Evolutionary conservation across 2,329 filamentous ascomycete species (phyloP).

Genomic region (Dactylellina parvicollis): DNA sequence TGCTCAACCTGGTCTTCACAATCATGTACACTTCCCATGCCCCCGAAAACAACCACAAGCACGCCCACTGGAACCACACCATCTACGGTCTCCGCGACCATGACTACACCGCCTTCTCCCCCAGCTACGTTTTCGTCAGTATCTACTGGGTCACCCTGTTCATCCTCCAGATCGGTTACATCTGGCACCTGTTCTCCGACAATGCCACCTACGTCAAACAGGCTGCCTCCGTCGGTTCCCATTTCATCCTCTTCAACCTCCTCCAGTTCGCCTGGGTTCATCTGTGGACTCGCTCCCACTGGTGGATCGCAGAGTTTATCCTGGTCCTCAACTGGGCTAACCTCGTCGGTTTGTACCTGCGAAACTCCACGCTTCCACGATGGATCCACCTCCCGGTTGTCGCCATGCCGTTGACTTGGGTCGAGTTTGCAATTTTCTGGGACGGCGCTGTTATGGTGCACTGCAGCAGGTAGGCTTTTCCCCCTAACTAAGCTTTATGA

Average conservation of each 20-base stretch:
- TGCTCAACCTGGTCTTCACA: slow-evolving; percentile 75
- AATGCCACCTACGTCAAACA: slow-evolving; percentile 72
- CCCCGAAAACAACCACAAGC: slow-evolving; percentile 69
- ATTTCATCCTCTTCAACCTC: slow-evolving; percentile 83
- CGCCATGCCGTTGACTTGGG: slow-evolving; percentile 83
- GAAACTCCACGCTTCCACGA: slow-evolving; percentile 75
- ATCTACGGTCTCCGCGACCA: slow-evolving; percentile 79
- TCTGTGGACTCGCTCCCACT: slow-evolving; percentile 80
- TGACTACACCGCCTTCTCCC: slow-evolving; percentile 62
- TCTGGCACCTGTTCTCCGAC: slow-evolving; percentile 77
- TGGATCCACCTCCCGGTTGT: slow-evolving; percentile 81
- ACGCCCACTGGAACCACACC: slow-evolving; percentile 67
- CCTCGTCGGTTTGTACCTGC: slow-evolving; percentile 80
- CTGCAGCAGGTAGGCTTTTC: too few relatives aligned
- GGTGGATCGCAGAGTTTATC: slow-evolving; percentile 78
- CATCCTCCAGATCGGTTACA: slow-evolving; percentile 78
- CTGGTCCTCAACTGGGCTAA: slow-evolving; percentile 85
- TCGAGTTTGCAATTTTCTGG: slow-evolving; percentile 87
- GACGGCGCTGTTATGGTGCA: slow-evolving; percentile 83
- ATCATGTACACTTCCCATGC: slow-evolving; percentile 77
- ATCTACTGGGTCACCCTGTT: slow-evolving; percentile 82
- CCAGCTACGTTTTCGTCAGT: slow-evolving; percentile 64
- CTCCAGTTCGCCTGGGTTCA: slow-evolving; percentile 83
- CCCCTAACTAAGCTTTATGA: too few relatives aligned
- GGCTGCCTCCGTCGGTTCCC: slow-evolving; percentile 79